A percentile compares a stretch with the other conserved stretches of the same genome.
phyloP scores from a whole-genome alignment of 176 grass and related monocot genomes.

The Carex cristatella region DNA sequence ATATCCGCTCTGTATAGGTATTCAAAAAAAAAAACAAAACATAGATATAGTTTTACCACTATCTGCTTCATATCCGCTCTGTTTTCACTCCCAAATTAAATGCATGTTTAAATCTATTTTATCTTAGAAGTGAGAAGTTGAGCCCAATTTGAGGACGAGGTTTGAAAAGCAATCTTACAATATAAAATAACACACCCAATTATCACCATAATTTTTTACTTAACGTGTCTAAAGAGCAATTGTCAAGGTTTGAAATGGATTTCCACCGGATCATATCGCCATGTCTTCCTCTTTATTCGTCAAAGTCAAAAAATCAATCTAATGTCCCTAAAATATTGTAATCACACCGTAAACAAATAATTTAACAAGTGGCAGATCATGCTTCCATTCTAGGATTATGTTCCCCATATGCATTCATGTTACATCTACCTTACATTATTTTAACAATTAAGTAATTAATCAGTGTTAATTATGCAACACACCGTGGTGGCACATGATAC shows the following conservation, averaged over 20 bases:
- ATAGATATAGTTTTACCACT: no score
- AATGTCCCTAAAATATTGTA: not conserved
- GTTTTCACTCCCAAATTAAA: no score
- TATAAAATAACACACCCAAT: no score
- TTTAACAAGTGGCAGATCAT: slow-evolving; percentile 12
- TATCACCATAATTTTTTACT: no score
- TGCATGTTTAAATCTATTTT: no score
- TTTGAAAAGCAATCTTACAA: no score
- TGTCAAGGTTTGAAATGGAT: not conserved
- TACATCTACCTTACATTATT: not conserved
- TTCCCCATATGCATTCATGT: not conserved
- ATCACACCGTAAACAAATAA: not conserved
- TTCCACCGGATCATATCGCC: not conserved
- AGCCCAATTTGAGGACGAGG: no score
- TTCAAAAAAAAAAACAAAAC: no score
- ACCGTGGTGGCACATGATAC: not conserved
- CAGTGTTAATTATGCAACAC: not conserved
- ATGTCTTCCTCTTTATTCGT: not conserved
- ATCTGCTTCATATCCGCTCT: no score
- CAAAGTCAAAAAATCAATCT: not conserved
- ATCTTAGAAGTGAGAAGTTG: no score
- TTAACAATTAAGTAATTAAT: not conserved
- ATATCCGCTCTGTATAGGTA: no score
- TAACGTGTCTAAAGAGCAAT: not conserved
- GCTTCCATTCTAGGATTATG: slow-evolving; percentile 12